Evolutionary conservation across 306 rosid genomes (phyloP).

Genomic region (Dryas alaskensis): DNA sequence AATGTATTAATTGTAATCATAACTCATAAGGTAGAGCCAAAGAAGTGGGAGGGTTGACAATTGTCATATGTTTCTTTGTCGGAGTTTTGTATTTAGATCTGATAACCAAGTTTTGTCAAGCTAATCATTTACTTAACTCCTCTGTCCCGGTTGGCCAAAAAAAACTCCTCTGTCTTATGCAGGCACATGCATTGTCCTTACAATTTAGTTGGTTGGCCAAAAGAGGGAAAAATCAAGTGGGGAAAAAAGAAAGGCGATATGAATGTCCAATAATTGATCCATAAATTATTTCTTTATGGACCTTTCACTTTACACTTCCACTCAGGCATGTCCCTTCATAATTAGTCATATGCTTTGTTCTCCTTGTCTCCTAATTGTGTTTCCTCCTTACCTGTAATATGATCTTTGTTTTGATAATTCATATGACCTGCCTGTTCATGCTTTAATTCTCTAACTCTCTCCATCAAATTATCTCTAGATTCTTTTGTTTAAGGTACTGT

Average conservation of each 20-base stretch:
- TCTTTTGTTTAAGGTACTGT: not conserved
- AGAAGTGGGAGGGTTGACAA: constrained; percentile 12
- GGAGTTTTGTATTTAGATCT: constrained; percentile 35
- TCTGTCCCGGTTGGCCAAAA: constrained; percentile 19
- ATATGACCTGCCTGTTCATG: constrained; percentile 25
- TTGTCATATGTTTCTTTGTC: constrained; percentile 37
- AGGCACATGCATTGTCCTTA: too few relatives aligned
- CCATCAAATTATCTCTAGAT: not conserved
- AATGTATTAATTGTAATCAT: too few relatives aligned
- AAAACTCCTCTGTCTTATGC: not conserved
- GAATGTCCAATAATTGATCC: not conserved
- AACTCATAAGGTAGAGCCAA: too few relatives aligned
- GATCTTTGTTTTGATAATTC: constrained; percentile 23
- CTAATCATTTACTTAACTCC: constrained; percentile 26
- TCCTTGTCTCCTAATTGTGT: constrained; percentile 38
- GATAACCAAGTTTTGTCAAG: constrained; percentile 30
- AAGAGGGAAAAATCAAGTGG: not conserved
- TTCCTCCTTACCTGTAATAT: constrained; percentile 25
- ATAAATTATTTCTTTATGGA: not conserved
- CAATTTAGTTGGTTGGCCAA: not conserved
- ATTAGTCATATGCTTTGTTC: constrained; percentile 24
- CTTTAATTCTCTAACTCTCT: constrained; percentile 4
- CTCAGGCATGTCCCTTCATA: constrained; percentile 10
- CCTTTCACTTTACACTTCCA: not conserved
- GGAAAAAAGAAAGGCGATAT: not conserved